phyloP scores from a whole-genome alignment of 2,329 filamentous ascomycete species.

The Alternaria novae-zelandiae region DNA sequence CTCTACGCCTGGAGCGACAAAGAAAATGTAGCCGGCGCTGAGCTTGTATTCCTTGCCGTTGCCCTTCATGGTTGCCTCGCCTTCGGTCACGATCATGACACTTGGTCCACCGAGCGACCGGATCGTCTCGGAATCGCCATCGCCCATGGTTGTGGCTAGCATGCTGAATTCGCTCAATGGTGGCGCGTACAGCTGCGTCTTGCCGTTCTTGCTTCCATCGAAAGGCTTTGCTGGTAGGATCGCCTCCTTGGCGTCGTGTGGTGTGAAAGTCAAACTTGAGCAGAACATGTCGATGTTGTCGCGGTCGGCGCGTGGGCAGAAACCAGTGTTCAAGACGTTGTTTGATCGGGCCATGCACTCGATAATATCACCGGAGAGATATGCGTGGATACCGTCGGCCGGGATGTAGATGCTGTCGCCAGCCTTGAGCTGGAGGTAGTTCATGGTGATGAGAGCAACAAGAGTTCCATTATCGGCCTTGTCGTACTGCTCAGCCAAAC shows the following conservation, averaged over 20 bases:
- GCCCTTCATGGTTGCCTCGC: conserved; percentile 63
- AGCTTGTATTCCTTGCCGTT: conserved; percentile 61
- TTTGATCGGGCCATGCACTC: conserved; percentile 80
- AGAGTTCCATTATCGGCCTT: conserved; percentile 69
- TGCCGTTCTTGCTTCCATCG: conserved; percentile 62
- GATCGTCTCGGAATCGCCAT: conserved; percentile 66
- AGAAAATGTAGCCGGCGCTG: conserved; percentile 69
- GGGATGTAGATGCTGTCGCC: conserved; percentile 75
- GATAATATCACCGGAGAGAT: conserved; percentile 74
- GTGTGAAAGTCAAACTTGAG: conserved; percentile 67
- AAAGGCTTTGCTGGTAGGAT: conserved; percentile 59
- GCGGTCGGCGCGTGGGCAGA: conserved; percentile 71
- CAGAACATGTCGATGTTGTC: conserved; percentile 70
- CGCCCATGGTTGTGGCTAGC: conserved; percentile 63
- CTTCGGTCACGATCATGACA: conserved; percentile 67
- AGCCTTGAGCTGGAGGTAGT: conserved; percentile 69
- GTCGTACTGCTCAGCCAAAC: conserved; percentile 69
- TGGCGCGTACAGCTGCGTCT: conserved; percentile 68
- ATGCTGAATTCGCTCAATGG: conserved; percentile 77
- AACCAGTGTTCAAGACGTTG: conserved; percentile 77
- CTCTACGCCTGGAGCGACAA: conserved; percentile 65
- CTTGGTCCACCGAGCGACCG: conserved; percentile 65
- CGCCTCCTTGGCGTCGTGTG: conserved; percentile 64
- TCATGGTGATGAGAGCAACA: conserved; percentile 76
- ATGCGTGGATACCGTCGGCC: conserved; percentile 76